Evolutionary conservation across 2,329 filamentous ascomycete genomes (phyloP), one percentile per base, ranked within the genome.

Genomic region (Curvularia eragrostidis): DNA sequence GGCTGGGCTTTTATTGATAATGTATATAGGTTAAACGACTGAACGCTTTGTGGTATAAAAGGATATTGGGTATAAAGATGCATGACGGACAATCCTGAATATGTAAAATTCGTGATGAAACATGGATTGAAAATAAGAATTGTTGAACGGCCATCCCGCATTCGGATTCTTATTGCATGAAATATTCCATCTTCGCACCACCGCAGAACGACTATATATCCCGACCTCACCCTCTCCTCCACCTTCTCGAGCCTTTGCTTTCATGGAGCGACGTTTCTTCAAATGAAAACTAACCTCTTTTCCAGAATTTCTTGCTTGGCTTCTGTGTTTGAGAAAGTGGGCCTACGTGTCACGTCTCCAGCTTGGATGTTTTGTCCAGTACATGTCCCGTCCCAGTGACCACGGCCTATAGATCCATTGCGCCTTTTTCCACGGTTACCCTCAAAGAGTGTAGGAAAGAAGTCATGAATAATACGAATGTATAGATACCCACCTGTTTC

Each of bases 21-120:
- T 53, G 15, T 56, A n/a, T 38, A 38, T 43, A 66, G 63, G 61
- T 63, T 66, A 48, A 58, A 30, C 30, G 34, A 24, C 39, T 32
- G n/a, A 30, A 10, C 26, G 43, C 18, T 15, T 15, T 19, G 7
- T 9, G 28, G 3, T n/a, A n/a, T 36, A 3, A 24, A n/a, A 10
- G 21, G 13, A 6, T 6, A 5, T 24, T 12, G 21, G 12, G 23
- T 4, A 6, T 4, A 3, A 9, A 26, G 13, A 15, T 26, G 3
- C 24, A 26, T 7, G 7, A 26, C 24, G 7, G 24, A 26, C 4
- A 3, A 26, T 26, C 24, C 7, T 7, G 24, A 26, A 26, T 7
- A 26, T 26, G 24, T 26, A n/a, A 13, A 15, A 2, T 6, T 24
- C 8, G 9, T 24, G 19, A 18, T 34, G n/a, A 43, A 7, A 3